phyloP scores from a whole-genome alignment of 805 yeast species.

The Helenozyma rhizophorensis region DNA sequence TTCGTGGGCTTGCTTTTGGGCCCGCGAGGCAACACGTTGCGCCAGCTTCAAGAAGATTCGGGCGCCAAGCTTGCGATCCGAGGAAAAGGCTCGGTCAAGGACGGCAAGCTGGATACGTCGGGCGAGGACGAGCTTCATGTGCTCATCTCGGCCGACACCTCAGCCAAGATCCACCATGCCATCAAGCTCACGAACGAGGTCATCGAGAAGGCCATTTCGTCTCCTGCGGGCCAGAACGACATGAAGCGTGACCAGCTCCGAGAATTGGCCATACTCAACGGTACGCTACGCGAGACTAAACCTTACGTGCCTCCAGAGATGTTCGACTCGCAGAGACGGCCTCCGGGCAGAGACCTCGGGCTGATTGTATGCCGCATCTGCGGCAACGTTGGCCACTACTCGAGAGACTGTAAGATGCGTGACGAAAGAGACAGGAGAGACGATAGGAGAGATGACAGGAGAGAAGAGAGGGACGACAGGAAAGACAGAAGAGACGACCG shows the following conservation, averaged over 20 bases:
- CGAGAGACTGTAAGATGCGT: conserved; percentile 71
- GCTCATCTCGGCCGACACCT: conserved; percentile 76
- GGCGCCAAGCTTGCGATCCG: conserved; percentile 90
- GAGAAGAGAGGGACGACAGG: neutral
- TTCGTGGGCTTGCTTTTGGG: conserved; percentile 89
- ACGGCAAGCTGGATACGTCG: conserved; percentile 53
- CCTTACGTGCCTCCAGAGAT: conserved; percentile 44
- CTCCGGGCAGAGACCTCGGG: conserved; percentile 42
- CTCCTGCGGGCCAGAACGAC: conserved; percentile 93
- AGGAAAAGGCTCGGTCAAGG: conserved; percentile 95
- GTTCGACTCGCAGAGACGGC: conserved; percentile 26
- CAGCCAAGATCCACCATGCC: conserved; percentile 72
- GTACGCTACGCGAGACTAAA: conserved; percentile 81
- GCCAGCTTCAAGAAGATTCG: conserved; percentile 73
- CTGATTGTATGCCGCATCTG: conserved; percentile 68
- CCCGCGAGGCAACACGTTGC: conserved; percentile 90
- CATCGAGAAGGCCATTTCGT: conserved; percentile 74
- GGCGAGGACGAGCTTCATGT: conserved; percentile 78
- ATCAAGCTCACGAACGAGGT: conserved; percentile 68
- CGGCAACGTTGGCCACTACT: conserved; percentile 81
- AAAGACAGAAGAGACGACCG: conserved; percentile 5
- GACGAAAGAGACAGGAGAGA: conserved; percentile 3
- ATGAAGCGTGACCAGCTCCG: conserved; percentile 85
- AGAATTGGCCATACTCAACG: conserved; percentile 89
- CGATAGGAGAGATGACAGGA: neutral